phyloP scores from a whole-genome alignment of 345 rosid genomes.

The Hibiscus trionum region DNA sequence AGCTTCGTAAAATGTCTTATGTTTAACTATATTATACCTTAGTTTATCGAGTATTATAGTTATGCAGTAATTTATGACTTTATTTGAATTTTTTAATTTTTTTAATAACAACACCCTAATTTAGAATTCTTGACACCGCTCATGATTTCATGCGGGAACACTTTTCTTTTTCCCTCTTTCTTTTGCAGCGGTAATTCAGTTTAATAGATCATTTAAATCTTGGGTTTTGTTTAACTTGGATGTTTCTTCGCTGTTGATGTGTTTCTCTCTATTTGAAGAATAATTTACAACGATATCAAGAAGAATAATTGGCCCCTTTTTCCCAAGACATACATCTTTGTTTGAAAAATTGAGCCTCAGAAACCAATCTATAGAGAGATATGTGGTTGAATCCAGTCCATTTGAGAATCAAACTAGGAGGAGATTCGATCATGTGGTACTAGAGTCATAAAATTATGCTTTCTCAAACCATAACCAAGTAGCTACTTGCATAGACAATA shows the following conservation, averaged over 20 bases:
- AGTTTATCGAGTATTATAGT: too few species aligned
- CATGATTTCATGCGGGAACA: neutral
- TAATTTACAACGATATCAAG: slow-evolving; percentile 46
- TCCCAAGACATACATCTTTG: slow-evolving; percentile 57
- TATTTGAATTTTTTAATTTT: too few species aligned
- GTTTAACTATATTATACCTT: too few species aligned
- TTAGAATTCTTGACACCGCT: too few species aligned
- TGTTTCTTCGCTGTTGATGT: slow-evolving; percentile 18
- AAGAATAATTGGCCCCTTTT: slow-evolving; percentile 86
- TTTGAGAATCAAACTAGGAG: slow-evolving; percentile 23
- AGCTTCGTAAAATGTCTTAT: too few species aligned
- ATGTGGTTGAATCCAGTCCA: slow-evolving; percentile 28
- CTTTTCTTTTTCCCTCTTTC: neutral
- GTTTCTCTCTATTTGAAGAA: slow-evolving; percentile 8
- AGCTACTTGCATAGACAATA: slow-evolving; percentile 30
- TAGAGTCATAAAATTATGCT: slow-evolving; percentile 26
- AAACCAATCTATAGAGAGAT: slow-evolving; percentile 29
- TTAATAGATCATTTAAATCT: slow-evolving; percentile 17
- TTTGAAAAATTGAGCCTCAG: slow-evolving; percentile 50
- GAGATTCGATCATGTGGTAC: slow-evolving; percentile 17
- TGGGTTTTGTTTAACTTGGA: slow-evolving; percentile 17
- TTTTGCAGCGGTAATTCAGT: neutral
- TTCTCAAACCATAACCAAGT: slow-evolving; percentile 21
- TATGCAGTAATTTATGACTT: too few species aligned
- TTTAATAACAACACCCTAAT: too few species aligned